Percentiles rank a stretch among this genome's conserved stretches.
phyloP scores from a whole-genome alignment of 768 basidiomycete genomes.

The Termitomyces sp. region DNA sequence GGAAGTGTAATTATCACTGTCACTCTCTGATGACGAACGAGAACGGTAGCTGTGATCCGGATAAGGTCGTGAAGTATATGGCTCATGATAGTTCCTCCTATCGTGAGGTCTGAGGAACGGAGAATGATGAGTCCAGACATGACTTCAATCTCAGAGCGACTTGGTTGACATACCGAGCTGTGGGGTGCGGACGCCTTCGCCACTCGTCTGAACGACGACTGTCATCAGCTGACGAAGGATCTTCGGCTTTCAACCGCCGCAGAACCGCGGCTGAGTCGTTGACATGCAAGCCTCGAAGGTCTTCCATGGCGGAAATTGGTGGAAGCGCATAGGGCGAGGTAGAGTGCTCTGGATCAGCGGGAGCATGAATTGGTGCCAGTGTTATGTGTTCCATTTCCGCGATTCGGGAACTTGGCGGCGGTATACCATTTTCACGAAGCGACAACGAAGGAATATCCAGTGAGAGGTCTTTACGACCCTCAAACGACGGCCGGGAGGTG shows the following conservation, averaged over 20 bases:
- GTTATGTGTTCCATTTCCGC: conserved; percentile 27
- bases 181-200: conserved; percentile 43
- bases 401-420: background rate
- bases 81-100: background rate
- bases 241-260: conserved; percentile 56
- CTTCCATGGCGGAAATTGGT: conserved; percentile 68
- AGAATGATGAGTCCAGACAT: background rate
- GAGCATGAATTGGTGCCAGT: conserved; percentile 38
- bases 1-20: conserved; percentile 19
- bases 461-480: conserved; percentile 21
- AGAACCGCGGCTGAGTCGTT: conserved; percentile 66
- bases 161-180: conserved; percentile 15
- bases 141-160: background rate
- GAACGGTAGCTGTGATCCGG: conserved; percentile 11
- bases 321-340: conserved; percentile 53
- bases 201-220: conserved; percentile 23
- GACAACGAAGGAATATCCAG: conserved; percentile 30
- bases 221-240: conserved; percentile 29
- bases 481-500: conserved; percentile 18
- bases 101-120: background rate
- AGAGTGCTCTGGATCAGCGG: conserved; percentile 21
- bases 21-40: conserved; percentile 15
- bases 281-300: conserved; percentile 45
- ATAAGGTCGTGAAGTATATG: conserved; percentile 9
- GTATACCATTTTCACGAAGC: conserved; percentile 12